Evolutionary conservation across 108 stramenopile genomes (phyloP), one percentile per base, ranked within the genome.

Genomic region (Cylindrotheca closterium): DNA sequence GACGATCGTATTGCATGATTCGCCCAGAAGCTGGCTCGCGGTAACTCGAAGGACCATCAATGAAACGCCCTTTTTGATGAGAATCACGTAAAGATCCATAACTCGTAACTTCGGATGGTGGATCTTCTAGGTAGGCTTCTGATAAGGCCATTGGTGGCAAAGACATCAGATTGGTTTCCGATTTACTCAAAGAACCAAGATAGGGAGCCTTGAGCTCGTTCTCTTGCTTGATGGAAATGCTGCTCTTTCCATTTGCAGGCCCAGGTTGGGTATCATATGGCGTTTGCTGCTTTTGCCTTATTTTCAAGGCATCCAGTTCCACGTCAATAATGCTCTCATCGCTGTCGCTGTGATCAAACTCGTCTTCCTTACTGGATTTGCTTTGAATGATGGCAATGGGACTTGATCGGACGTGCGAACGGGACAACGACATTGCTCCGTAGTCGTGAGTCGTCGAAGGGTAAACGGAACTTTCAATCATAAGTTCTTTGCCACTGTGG

Each of bases 31-130:
- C 28, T 7, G 66, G 73, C 29, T 74, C 73, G 26, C 65, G 3
- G 28, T 74, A 74, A 49, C 73, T 74, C 10, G 56, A 31, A 5
- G 73, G 73, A 22, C 73, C 73, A 33, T 67, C 65, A 25, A 74
- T 24, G 51, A 74, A 74, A 30, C 52, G 45, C 32, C 73, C 60
- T 50, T 46, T 48, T 42, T 67, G 54, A 53, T 74, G 73, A 4
- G 73, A 74, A 28, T 74, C 73, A 18, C 65, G 42, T 30, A 74
- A 50, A 18, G 73, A 74, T 21, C 73, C 73, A 30, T 74, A 74
- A 37, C 55, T 67, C 15, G 30, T 30, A 56, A 60, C 61, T 49
- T 53, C 65, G 21, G n/a, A 45, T 30, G 73, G 66, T 24, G 73
- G 66, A 30, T 62, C 66, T 25, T 31, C 55, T 5, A 21, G 2